Conservation (phyloP, 805 yeast genomes). For the Yarrowia deformans region DNA sequence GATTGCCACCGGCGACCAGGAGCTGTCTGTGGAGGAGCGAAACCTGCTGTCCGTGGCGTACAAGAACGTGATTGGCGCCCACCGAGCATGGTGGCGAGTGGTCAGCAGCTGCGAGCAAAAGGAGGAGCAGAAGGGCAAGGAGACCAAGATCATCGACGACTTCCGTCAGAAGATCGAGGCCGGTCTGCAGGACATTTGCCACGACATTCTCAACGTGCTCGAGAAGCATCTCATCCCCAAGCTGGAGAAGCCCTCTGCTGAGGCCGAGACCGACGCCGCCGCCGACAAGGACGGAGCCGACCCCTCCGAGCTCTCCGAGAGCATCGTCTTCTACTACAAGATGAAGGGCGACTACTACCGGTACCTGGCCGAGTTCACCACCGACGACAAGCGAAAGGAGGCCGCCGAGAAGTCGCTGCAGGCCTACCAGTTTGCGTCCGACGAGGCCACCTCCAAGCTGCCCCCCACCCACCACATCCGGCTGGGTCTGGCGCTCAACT, state of each 20-base stretch:
- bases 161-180: conserved; percentile 95
- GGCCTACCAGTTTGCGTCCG: conserved; percentile 96
- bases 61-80: conserved; percentile 98
- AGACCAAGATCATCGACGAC: conserved; percentile 87
- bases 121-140: conserved; percentile 97
- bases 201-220: conserved; percentile 88
- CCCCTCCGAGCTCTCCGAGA: conserved; percentile 91
- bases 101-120: conserved; percentile 98
- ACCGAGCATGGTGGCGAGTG: conserved; percentile 99
- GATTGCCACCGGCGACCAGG: conserved; percentile 73
- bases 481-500: conserved; percentile 96
- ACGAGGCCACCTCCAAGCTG: conserved; percentile 96
- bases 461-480: conserved; percentile 99
- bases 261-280: not conserved
- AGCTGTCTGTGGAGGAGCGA: conserved; percentile 97
- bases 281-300: conserved; percentile 5
- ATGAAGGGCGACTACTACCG: conserved; percentile 99
- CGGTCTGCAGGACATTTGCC: conserved; percentile 94
- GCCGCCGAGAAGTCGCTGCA: conserved; percentile 95
- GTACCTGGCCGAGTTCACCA: conserved; percentile 96
- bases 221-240: conserved; percentile 85
- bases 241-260: conserved; percentile 36
- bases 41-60: conserved; percentile 96
- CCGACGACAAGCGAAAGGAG: conserved; percentile 89
- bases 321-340: conserved; percentile 97